Evolutionary conservation across 2,329 filamentous ascomycete species (phyloP), one percentile per base, ranked within the genome.

Genomic region (Arachnopeziza araneosa): DNA sequence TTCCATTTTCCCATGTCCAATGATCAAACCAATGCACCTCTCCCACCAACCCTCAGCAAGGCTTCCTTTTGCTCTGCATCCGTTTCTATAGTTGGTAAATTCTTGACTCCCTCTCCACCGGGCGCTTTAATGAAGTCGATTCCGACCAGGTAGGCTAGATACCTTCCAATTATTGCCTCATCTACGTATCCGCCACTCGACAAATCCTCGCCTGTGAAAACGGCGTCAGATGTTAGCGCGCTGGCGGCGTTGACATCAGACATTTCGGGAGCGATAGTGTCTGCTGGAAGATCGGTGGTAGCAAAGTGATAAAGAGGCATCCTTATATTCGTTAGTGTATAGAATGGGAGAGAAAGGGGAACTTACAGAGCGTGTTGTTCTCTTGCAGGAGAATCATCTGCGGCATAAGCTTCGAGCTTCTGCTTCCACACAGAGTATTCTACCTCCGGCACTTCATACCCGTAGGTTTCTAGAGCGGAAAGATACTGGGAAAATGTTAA

Each of bases 401-500:
- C 75, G 7, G 78, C 71, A 54, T 79, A 79, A 17, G 78, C 81
- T 23, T 89, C 83, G 61, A 96, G 80, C 66, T 82, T 81, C 30
- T 78, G 76, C 63, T 83, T 83, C 91, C 91, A 96, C 7, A 81
- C 77, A 2, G 81, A 73, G 70, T 95, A 96, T 44, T 81, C 76
- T 1, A 89, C 80, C 63, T 86, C 80, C 0, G 88, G 85, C 0
- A 86, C 83, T 24, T 79, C 71, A 75, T 91, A 96, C 24, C 91
- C 91, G 71, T 90, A 96, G 22, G 78, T 80, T 70, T 87, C 81
- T 8, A 96, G 79, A 0, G 83, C 79, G 22, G 82, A 81, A n/a
- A 95, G 80, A 75, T 86, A 96, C 71, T 91, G 81, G 75, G 88
- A 91, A 79, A 93, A 87, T 1, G 84, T 85, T 50, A 95, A 81